Evolutionary conservation across 345 rosid species (phyloP), one percentile per base, ranked within the genome.

Genomic region (Angophora floribunda): DNA sequence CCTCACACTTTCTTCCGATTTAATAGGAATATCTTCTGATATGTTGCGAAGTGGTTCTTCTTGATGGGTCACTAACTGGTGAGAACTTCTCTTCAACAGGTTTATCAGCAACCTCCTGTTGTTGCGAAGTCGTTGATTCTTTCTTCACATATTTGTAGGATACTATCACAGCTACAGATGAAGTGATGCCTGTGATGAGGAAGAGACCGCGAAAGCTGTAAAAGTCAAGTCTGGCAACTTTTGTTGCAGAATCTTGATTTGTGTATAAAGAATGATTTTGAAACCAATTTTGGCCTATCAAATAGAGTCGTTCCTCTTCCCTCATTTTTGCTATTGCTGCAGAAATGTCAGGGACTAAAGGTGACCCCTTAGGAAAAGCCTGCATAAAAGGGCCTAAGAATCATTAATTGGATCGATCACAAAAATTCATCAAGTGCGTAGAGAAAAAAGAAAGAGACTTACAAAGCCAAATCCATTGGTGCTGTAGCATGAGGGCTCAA

Each of bases 261-360:
- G 88, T 52, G 7, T 85, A 85, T 13, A 32, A 14, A 12, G 52
- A 6, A 6, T 82, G 80, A 26, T 63, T 80, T 15, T 51, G 50
- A 50, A 87, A 86, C 90, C 91, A 87, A 51, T 22, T 52, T n/a
- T 88, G 80, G 52, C 90, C 88, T 10, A 92, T 87, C 49, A 19
- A 51, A 28, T 24, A 47, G 21, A 93, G 88, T 78, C n/a, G 85
- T 30, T 85, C 92, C 44, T 86, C 88, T 86, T 87, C 88, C 80
- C 91, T 90, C n/a, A 93, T 70, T 51, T 51, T 89, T 52, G 88
- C 91, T 6, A 93, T 91, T 61, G 91, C 88, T 53, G 85, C 87
- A 16, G 93, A 93, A 30, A 93, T 50, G 51, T 90, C 91, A 1
- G 45, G 75, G 4, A 86, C 91, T 87, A 92, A 51, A 4, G 86